Evolutionary conservation across 495 filamentous ascomycete species (phyloP).

Genomic region (Aspergillus baeticus): DNA sequence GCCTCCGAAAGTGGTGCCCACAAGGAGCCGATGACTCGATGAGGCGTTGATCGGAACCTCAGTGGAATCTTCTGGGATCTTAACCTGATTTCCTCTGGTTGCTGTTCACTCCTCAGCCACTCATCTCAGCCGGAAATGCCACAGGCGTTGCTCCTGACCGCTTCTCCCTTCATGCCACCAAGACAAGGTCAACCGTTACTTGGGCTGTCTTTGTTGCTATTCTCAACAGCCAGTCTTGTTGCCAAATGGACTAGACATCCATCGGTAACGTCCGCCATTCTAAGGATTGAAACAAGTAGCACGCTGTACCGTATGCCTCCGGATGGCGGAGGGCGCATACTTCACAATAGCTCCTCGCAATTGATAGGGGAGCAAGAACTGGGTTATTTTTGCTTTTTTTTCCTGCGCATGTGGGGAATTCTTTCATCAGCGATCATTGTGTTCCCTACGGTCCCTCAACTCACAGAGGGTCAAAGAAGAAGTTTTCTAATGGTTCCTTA

Average conservation of each 20-base stretch:
- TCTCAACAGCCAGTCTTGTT: slow-evolving; percentile 10
- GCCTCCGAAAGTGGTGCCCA: background rate
- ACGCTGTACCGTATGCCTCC: background rate
- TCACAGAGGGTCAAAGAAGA: background rate
- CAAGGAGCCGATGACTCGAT: background rate
- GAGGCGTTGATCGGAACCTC: background rate
- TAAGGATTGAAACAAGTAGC: background rate
- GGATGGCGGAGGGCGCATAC: background rate
- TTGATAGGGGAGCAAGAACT: background rate
- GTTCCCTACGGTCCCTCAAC: background rate
- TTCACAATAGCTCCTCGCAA: background rate
- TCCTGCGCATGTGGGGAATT: slow-evolving; percentile 10
- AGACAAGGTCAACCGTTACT: slow-evolving; percentile 5
- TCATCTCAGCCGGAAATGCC: slow-evolving; percentile 3
- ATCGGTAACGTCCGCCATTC: background rate
- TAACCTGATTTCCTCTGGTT: background rate
- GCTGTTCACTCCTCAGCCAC: slow-evolving; percentile 13
- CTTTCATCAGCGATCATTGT: background rate
- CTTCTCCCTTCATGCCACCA: slow-evolving; percentile 18
- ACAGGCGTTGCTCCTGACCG: slow-evolving; percentile 20
- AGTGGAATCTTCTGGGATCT: slow-evolving; percentile 7
- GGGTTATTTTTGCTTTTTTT: slow-evolving; percentile 6
- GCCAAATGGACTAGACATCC: background rate
- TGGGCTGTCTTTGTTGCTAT: slow-evolving; percentile 10
- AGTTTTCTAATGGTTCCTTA: slow-evolving; percentile 8